These are phyloP conservation scores for Bidens hawaiensis DNA, from an alignment of 140 eudicot species.

Conservation along the genomic window DNA sequence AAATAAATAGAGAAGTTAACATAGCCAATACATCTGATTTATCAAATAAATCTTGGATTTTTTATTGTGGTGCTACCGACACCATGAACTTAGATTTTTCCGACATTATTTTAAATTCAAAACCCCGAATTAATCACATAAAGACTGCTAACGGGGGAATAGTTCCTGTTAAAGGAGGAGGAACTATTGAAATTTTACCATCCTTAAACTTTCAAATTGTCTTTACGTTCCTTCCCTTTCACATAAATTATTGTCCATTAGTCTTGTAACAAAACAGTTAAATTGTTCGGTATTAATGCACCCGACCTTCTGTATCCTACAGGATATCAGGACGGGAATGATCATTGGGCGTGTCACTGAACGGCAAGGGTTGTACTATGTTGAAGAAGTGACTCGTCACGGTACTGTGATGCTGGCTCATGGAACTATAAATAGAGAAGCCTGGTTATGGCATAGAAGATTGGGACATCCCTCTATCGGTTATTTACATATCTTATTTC, in stretches of 20 bases:
- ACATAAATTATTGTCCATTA: background rate
- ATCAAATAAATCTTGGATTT: background rate
- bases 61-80: constrained; percentile 1
- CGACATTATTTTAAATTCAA: background rate
- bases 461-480: background rate
- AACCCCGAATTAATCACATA: background rate
- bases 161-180: background rate
- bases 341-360: too few relatives aligned
- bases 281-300: background rate
- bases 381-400: too few relatives aligned
- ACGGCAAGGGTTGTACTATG: too few relatives aligned
- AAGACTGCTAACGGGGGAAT: background rate
- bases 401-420: too few relatives aligned
- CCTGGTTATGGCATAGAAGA: too few relatives aligned
- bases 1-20: background rate
- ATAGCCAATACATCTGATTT: background rate
- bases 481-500: background rate
- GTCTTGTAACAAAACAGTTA: background rate
- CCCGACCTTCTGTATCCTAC: background rate
- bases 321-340: too few relatives aligned
- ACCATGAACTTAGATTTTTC: background rate
- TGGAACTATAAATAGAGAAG: too few relatives aligned
- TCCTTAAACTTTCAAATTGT: background rate
- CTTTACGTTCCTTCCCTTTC: background rate
- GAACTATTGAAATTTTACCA: background rate